A percentile compares a stretch with the other conserved stretches of the same genome.
Evolutionary conservation across 257 asterid species (phyloP).

Genomic region (Leptodermis oblonga): DNA sequence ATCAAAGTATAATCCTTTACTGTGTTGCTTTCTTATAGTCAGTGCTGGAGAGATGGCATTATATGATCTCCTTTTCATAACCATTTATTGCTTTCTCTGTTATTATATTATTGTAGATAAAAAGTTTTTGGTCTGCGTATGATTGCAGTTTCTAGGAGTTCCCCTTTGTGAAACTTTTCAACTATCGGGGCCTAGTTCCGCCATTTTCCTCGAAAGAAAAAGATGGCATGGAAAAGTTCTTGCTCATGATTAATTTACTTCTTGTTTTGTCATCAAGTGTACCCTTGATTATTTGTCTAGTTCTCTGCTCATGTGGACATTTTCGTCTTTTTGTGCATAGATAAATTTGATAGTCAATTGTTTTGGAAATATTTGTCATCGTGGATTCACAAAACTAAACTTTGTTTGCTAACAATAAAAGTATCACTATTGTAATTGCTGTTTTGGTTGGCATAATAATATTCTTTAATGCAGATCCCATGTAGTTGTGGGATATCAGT

Average conservation of each 20-base stretch:
- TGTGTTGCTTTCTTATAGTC: neutral
- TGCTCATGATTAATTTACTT: constrained; percentile 10
- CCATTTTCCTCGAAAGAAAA: constrained; percentile 7
- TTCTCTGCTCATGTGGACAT: constrained; percentile 9
- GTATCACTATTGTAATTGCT: constrained; percentile 5
- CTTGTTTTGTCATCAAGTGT: constrained; percentile 15
- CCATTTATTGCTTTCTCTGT: neutral
- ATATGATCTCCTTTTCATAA: neutral
- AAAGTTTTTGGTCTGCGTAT: constrained; percentile 17
- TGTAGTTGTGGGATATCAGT: constrained; percentile 14
- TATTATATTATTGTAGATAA: constrained; percentile 11
- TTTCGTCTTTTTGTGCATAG: constrained; percentile 9
- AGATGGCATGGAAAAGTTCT: constrained; percentile 11
- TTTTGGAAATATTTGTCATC: constrained; percentile 3
- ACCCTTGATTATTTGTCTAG: constrained; percentile 4
- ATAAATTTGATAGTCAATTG: neutral
- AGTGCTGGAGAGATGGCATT: neutral
- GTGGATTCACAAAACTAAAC: neutral
- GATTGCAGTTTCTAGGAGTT: constrained; percentile 21
- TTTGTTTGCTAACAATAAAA: constrained; percentile 6
- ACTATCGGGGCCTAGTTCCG: constrained; percentile 14
- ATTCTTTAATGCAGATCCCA: constrained; percentile 4
- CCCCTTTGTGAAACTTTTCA: constrained; percentile 16
- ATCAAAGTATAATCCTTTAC: neutral
- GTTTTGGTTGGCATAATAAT: constrained; percentile 13